phyloP scores from a whole-genome alignment of 352 stramenopile genomes.

The Pythium aquatile region DNA sequence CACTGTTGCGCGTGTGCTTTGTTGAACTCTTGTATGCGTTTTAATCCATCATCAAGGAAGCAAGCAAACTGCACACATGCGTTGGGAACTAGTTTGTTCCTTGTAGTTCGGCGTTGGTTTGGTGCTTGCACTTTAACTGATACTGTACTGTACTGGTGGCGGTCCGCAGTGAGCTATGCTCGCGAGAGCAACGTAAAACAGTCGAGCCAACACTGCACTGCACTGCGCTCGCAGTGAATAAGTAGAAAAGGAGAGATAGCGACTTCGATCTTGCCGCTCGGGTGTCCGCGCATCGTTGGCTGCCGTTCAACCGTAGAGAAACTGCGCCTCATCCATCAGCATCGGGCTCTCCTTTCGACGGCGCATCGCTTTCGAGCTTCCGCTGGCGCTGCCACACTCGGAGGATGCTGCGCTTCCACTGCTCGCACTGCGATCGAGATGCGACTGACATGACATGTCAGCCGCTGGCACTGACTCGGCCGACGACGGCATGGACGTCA shows the following conservation, averaged over 20 bases:
- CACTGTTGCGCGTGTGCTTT: too few relatives aligned
- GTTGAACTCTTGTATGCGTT: too few relatives aligned
- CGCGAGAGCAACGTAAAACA: background rate
- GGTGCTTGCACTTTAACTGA: too few relatives aligned
- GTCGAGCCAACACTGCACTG: background rate
- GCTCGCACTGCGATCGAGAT: conserved; percentile 12
- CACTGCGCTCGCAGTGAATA: background rate
- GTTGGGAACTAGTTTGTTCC: too few relatives aligned
- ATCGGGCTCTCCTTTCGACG: conserved; percentile 14
- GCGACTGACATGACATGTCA: background rate
- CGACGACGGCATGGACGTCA: conserved; percentile 3
- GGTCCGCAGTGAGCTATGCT: too few relatives aligned
- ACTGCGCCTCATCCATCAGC: conserved; percentile 23
- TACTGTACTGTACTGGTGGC: background rate
- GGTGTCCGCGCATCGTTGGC: too few relatives aligned
- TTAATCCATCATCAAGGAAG: too few relatives aligned
- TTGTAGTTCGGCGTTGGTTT: too few relatives aligned
- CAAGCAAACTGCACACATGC: too few relatives aligned
- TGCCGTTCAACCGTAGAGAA: conserved; percentile 23
- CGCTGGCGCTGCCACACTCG: conserved; percentile 5
- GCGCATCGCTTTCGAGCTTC: background rate
- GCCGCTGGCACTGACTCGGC: background rate
- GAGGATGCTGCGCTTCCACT: conserved; percentile 18
- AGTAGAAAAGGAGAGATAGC: background rate
- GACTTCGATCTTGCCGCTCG: too few relatives aligned